These are phyloP conservation scores for Wickerhamiella sergipiensis DNA, from an alignment of 805 yeast genomes.

Conservation along the genomic window DNA sequence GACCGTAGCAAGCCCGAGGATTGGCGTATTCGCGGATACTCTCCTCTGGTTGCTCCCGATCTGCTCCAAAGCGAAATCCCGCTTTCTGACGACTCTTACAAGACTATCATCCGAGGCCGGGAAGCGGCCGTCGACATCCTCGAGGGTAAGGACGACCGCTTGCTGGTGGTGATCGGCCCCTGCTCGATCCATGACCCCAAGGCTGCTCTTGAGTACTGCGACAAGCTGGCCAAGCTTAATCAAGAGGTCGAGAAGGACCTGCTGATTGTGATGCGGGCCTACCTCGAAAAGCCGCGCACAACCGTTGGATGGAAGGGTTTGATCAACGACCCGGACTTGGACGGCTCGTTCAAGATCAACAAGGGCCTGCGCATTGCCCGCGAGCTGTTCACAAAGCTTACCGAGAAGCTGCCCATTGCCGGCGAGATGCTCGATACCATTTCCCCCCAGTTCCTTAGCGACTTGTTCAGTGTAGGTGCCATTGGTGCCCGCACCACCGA, in stretches of 20 bases:
- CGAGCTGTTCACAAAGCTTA: constrained; percentile 70
- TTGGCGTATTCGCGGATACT: constrained; percentile 58
- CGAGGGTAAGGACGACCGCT: constrained; percentile 72
- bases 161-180: constrained; percentile 87
- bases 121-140: constrained; percentile 58
- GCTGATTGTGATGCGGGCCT: constrained; percentile 90
- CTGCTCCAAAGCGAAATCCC: constrained; percentile 77
- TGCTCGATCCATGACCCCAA: constrained; percentile 92
- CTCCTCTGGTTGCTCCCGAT: constrained; percentile 92
- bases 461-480: constrained; percentile 90
- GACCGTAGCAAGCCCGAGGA: constrained; percentile 17
- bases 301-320: constrained; percentile 99
- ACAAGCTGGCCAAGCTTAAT: constrained; percentile 42
- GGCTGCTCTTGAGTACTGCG: constrained; percentile 84
- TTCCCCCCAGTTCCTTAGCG: constrained; percentile 89
- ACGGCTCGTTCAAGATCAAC: constrained; percentile 83
- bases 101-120: constrained; percentile 62
- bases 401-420: constrained; percentile 78
- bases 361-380: constrained; percentile 86
- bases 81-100: constrained; percentile 43
- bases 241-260: constrained; percentile 60
- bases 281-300: constrained; percentile 94
- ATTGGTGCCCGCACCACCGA: constrained; percentile 99
- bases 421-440: constrained; percentile 97
- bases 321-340: constrained; percentile 93